Percentiles rank a stretch among this genome's conserved stretches.
Evolutionary conservation across 495 filamentous ascomycete species (phyloP).

Genomic region (Xylaria grammica): DNA sequence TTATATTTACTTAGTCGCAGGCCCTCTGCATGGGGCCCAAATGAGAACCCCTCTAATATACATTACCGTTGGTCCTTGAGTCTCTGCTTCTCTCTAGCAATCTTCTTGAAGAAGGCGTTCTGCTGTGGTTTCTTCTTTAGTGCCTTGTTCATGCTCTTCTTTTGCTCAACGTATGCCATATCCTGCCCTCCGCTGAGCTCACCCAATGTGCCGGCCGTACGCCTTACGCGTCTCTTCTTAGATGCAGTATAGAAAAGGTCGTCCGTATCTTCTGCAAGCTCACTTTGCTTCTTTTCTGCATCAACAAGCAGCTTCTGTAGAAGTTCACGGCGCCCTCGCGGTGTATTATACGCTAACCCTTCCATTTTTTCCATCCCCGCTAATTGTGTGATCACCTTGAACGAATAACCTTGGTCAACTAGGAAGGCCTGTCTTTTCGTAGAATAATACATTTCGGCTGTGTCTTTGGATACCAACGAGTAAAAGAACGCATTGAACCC

Average conservation of each 20-base stretch:
- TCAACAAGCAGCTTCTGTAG: conserved; percentile 91
- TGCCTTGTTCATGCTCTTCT: conserved; percentile 73
- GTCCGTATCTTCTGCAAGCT: conserved; percentile 78
- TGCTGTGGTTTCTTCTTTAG: conserved; percentile 72
- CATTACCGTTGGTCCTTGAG: conserved; percentile 27
- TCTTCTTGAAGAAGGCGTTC: conserved; percentile 75
- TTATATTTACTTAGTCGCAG: background rate
- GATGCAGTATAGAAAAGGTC: conserved; percentile 74
- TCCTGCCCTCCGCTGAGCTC: conserved; percentile 89
- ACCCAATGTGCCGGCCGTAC: conserved; percentile 82
- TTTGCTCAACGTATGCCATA: conserved; percentile 94
- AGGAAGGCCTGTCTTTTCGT: conserved; percentile 97
- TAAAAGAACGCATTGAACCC: conserved; percentile 99
- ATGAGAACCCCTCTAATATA: background rate
- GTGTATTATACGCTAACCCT: conserved; percentile 78
- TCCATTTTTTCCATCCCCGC: conserved; percentile 86
- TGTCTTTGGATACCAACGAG: conserved; percentile 95
- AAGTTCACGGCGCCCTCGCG: conserved; percentile 84
- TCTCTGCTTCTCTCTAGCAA: conserved; percentile 69
- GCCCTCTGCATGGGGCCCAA: background rate
- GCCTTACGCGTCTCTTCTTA: conserved; percentile 60
- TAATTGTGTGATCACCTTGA: conserved; percentile 98
- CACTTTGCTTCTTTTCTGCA: conserved; percentile 69
- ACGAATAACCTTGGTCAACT: conserved; percentile 97
- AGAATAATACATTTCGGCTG: conserved; percentile 97